Base-by-base conservation (phyloP, 768 basidiomycete species). In the Collybia sp. region DNA sequence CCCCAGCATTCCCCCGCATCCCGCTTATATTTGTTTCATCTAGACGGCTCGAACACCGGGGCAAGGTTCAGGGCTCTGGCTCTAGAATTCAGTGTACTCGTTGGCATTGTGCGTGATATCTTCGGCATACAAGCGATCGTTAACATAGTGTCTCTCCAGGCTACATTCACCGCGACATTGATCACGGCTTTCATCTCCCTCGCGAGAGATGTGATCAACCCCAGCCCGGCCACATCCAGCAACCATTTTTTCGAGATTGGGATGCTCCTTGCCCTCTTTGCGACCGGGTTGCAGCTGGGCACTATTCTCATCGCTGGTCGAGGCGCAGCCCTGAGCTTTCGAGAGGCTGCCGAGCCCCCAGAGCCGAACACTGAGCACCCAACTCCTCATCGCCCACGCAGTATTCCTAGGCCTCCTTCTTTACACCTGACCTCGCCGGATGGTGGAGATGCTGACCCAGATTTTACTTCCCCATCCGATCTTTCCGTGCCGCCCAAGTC, bases 181-280 rank as follows among this genome's bases (percentile, higher is more conserved):
- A 65, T 65, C 39, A 47, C 62, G 15, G 42, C 53, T 11, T 64
- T 61, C 44, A 40, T 62, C 16, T 53, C 57, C 1, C 50, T 68
- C 17, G 60, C 58, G 12, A 49, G 55, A 17, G 47, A 34, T 12
- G 57, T 66, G 19, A 45, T 62, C 12, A 45, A 42, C 11, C 25
- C 25, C 8, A 25, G 8, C 25, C 25, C 25, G 4, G 25, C 4
- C 3, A 42, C 54, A 5, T 47, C 38, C 17, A 54, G 56, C 31
- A 47, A 33, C 15, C 54, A 53, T 11, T 52, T 60, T 1, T 66
- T 58, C 47, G 59, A 60, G 25, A 50, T 65, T 17, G 63, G 58
- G 15, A 61, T 63, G 55, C 53, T 67, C 30, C 58, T 68, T 20
- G 56, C 61, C 42, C 57, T 65, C 37, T 55, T 65, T 30, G 55